Percentiles rank a stretch among this genome's conserved stretches.
These are phyloP conservation scores for Sporothrix brunneoviolacea DNA, from an alignment of 2,329 filamentous ascomycete species.

Conservation along the genomic window DNA sequence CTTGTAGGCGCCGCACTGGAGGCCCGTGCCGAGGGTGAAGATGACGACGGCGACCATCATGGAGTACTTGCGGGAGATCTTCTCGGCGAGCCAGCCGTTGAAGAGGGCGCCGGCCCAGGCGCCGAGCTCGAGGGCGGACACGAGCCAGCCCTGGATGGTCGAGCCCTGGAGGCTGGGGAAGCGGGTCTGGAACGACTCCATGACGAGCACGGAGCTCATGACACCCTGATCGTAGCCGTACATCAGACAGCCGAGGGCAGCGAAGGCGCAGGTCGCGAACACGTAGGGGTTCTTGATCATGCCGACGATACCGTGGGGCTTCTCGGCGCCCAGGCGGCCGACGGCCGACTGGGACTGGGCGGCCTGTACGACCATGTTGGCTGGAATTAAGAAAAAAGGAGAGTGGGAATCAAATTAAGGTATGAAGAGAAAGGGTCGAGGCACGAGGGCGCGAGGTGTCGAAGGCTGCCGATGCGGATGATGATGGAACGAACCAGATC, in stretches of 20 bases:
- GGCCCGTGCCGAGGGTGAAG: constrained; percentile 6
- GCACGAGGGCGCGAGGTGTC: too few species aligned
- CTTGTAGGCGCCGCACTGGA: constrained; percentile 8
- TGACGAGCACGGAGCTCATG: constrained; percentile 9
- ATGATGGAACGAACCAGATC: too few species aligned
- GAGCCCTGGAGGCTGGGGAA: constrained; percentile 8
- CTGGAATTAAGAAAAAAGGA: too few species aligned
- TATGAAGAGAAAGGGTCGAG: too few species aligned
- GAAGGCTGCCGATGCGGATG: too few species aligned
- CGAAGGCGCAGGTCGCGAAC: constrained; percentile 24
- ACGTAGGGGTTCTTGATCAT: constrained; percentile 36
- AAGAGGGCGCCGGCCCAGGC: constrained; percentile 10
- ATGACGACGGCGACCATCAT: constrained; percentile 12
- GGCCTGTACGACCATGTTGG: not conserved
- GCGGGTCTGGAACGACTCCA: constrained; percentile 11
- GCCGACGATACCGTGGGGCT: constrained; percentile 31
- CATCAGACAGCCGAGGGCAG: constrained; percentile 11
- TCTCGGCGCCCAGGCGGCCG: constrained; percentile 31
- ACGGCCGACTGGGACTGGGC: constrained; percentile 28
- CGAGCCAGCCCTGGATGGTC: constrained; percentile 11
- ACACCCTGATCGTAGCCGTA: constrained; percentile 12
- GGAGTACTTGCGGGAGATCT: constrained; percentile 13
- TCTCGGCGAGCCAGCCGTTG: constrained; percentile 11
- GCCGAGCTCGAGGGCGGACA: constrained; percentile 9
- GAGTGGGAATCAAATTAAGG: too few species aligned